Base-by-base conservation (phyloP, 345 rosid species). In the Adansonia digitata region DNA sequence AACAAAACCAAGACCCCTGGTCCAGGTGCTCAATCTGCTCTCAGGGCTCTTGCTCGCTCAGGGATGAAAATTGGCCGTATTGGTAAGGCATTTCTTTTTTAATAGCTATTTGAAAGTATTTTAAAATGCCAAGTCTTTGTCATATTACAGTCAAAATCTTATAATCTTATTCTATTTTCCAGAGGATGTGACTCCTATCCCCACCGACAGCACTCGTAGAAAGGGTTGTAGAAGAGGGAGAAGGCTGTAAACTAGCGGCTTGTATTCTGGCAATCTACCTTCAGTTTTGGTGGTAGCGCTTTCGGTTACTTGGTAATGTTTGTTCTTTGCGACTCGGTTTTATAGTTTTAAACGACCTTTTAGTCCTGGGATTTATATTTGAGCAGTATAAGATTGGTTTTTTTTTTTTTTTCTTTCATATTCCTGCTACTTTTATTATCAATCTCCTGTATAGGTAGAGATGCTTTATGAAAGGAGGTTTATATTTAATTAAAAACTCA, bases 211-310 rank as follows among this genome's bases (percentile, higher is more conserved):
- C n/a, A n/a, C n/a, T n/a, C n/a, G n/a, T n/a, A n/a, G n/a, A n/a
- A n/a, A n/a, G n/a, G n/a, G n/a, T n/a, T n/a, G n/a, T n/a, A n/a
- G n/a, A n/a, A n/a, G n/a, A n/a, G n/a, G 94, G 71, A 86, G 95
- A 74, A 88, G 94, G 84, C 91, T 92, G 74, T 90, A 78, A 88
- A 75, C 53, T 3, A 17, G 29, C 46, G n/a, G 20, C 48, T 13
- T 60, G 56, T 45, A 2, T 24, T 45, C 40, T 2, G 17, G 14
- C 72, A 46, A 15, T 8, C 14, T 29, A 46, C 20, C 40, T 68
- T 68, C 72, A 45, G 56, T 68, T 68, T 68, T 27, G 27, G 34
- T 26, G 56, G 51, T 27, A 6, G 56, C 15, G 37, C 17, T 42
- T 42, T 43, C 2, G 18, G 2, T 42, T 12, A n/a, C 34, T 66